Percentiles rank a stretch among this genome's conserved stretches.
Conservation (phyloP, 2,329 filamentous ascomycete genomes). For the Verticillium klebahnii region DNA sequence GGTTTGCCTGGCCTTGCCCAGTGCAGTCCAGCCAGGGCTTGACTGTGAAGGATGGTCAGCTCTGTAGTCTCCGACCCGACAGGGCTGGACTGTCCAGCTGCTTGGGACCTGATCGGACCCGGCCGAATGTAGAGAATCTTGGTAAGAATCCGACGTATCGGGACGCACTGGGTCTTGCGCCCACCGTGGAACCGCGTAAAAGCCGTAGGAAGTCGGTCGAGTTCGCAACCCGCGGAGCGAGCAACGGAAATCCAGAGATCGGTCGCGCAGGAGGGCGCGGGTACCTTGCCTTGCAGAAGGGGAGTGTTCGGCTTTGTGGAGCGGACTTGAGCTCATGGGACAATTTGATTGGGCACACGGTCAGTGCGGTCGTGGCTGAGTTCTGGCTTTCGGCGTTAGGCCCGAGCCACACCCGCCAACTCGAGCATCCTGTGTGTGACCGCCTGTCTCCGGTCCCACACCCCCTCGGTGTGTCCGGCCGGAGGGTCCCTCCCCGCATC, state of each 20-base stretch:
- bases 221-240: background rate
- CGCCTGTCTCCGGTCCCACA: background rate
- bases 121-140: background rate
- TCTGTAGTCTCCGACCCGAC: background rate
- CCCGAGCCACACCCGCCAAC: background rate
- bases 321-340: background rate
- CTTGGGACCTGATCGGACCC: background rate
- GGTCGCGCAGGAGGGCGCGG: too few relatives aligned
- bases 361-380: conserved; percentile 4
- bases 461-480: background rate
- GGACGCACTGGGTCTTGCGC: too few relatives aligned
- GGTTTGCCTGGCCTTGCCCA: background rate
- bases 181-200: background rate
- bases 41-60: background rate
- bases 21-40: background rate
- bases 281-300: background rate
- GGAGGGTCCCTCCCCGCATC: background rate
- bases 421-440: background rate
- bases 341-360: background rate
- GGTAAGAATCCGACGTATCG: background rate
- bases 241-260: background rate
- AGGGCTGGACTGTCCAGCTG: too few relatives aligned
- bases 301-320: background rate
- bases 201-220: background rate
- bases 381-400: background rate